These are phyloP conservation scores for Sambucus nigra DNA, from an alignment of 129 eudicot genomes.

Conservation along the genomic window DNA sequence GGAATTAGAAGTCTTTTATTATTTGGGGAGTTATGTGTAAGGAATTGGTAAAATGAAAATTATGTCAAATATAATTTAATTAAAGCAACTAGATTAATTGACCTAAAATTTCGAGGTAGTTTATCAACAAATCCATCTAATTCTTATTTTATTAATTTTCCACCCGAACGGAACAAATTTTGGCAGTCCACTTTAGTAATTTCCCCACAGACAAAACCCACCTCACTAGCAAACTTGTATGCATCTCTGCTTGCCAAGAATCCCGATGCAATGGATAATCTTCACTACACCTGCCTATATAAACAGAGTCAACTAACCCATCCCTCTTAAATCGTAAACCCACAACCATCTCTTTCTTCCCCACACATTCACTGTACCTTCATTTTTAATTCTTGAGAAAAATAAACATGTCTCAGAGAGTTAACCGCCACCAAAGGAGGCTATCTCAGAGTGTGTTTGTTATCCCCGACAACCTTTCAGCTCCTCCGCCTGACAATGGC, in stretches of 20 bases:
- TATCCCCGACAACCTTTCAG: slow-evolving; percentile 42
- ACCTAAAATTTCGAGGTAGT: not conserved
- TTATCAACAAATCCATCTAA: not conserved
- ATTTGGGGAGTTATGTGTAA: not conserved
- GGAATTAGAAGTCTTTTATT: too few relatives aligned
- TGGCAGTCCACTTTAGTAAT: slow-evolving; percentile 7
- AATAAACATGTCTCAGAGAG: slow-evolving; percentile 47
- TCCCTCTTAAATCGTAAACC: not conserved
- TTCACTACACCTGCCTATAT: slow-evolving; percentile 13
- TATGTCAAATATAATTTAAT: too few relatives aligned
- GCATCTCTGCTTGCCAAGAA: not conserved
- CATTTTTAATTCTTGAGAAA: not conserved
- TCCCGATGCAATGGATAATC: slow-evolving; percentile 33
- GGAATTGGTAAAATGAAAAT: not conserved
- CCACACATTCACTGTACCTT: slow-evolving; percentile 20
- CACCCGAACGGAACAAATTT: slow-evolving; percentile 4
- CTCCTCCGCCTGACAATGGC: slow-evolving; percentile 32
- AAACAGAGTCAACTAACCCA: slow-evolving; percentile 6
- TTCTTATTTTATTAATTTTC: not conserved
- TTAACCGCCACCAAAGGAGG: slow-evolving; percentile 62
- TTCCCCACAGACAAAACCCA: slow-evolving; percentile 14
- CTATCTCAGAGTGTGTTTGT: slow-evolving; percentile 62
- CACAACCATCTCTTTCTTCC: slow-evolving; percentile 4
- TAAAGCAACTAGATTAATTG: too few relatives aligned
- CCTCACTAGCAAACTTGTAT: slow-evolving; percentile 9